A percentile compares a stretch with the other conserved stretches of the same genome.
Evolutionary conservation across 176 grass and related monocot species (phyloP).

Genomic region (Carex cristatella): DNA sequence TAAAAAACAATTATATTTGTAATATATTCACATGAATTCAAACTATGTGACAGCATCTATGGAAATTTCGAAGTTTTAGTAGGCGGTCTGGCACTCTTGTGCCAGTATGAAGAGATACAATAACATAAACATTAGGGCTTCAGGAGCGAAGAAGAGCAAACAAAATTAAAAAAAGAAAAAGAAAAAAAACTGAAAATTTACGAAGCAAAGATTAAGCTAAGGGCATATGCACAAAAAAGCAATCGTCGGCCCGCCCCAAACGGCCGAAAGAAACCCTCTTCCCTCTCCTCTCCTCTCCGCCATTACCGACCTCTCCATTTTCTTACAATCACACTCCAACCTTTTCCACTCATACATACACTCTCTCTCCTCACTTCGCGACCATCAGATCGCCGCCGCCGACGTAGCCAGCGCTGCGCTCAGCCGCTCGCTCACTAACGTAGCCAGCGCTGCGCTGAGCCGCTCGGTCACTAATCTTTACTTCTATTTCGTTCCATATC

Average conservation of each 20-base stretch:
- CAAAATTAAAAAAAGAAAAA: background rate
- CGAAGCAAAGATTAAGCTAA: background rate
- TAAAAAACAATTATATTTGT: background rate
- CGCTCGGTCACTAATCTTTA: background rate
- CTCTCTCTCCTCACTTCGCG: constrained; percentile 17
- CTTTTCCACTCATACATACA: constrained; percentile 11
- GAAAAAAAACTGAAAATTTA: background rate
- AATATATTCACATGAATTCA: background rate
- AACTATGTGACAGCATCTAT: background rate
- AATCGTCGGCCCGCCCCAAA: constrained; percentile 23
- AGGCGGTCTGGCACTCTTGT: background rate
- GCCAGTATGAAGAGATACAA: background rate
- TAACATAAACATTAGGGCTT: background rate
- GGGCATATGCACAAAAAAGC: background rate
- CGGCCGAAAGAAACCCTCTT: constrained; percentile 31
- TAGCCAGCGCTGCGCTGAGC: no score
- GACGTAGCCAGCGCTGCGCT: constrained; percentile 21
- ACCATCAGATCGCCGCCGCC: background rate
- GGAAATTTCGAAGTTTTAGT: background rate
- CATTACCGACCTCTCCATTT: constrained; percentile 22
- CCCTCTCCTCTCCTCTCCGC: constrained; percentile 28
- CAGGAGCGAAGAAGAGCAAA: background rate
- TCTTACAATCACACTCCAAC: background rate
- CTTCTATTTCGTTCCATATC: constrained; percentile 33
- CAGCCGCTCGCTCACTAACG: background rate